Base-by-base conservation (phyloP, 371 early-diverging fungal genomes). In the Mortierella sp. region DNA sequence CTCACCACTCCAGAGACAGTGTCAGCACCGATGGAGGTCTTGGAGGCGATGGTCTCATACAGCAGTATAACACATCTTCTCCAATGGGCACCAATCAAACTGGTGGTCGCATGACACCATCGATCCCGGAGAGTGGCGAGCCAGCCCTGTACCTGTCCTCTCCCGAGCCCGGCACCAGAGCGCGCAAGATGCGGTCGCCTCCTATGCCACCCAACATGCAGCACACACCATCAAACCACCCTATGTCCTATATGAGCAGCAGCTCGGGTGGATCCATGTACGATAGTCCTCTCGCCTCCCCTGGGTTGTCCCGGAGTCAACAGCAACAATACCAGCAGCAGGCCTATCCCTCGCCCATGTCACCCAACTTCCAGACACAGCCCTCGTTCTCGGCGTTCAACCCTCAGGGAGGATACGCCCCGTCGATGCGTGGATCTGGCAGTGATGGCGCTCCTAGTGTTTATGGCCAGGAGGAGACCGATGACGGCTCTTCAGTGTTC, bases 271-370 rank as follows among this genome's bases (percentile, higher is more conserved):
- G 76, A 9, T 82, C 79, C 43, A 54, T 26, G 44, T 77, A 73
- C 54, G 76, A 78, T 3, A 40, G 69, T 9, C 57, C 83, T 0
- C 5, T 78, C 19, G 51, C 61, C 31, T 79, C 83, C 0, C 83
- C 83, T 13, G 40, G 64, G 1, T 19, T 61, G 19, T 46, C 61
- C 3, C 72, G 73, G 21, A 54, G 50, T 34, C 72, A 73, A 21
- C 69, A 57, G 10, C 53, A 71, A 50, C 72, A 53, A 24, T 75
- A 73, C 54, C 48, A 55, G 9, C 73, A n/a, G 3, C 51, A 67
- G n/a, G 71, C 77, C 26, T 83, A 79, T 26, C 77, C 83, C 5
- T 82, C 82, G 0, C 82, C 82, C 1, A 14, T 72, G 5, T 78
- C 82, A 13, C 78, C 78, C 3, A 67, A 53, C 9, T 73, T 78